phyloP scores from a whole-genome alignment of 1,284 basidiomycete genomes.

The Anthracocystis walkeri region DNA sequence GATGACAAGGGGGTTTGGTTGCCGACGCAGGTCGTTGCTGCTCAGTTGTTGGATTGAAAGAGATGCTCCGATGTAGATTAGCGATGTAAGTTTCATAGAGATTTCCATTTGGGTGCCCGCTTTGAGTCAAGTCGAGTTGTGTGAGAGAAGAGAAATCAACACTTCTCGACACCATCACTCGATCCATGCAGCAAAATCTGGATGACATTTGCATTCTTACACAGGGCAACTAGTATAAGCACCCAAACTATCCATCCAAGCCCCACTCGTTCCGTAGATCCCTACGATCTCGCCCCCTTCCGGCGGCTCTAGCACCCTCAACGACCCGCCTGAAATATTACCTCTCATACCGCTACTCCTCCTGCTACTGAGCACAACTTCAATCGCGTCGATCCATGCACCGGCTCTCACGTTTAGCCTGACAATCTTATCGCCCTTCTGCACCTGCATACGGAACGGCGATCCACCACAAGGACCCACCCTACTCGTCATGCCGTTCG shows the following conservation, averaged over 20 bases:
- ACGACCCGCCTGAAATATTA: conserved; percentile 30
- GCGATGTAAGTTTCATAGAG: background rate
- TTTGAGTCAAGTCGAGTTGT: background rate
- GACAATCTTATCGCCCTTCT: conserved; percentile 18
- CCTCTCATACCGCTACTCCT: conserved; percentile 38
- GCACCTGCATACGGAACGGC: conserved; percentile 21
- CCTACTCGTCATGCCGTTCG: conserved; percentile 1
- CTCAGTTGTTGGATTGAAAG: conserved; percentile 23
- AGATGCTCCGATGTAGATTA: background rate
- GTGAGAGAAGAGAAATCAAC: too few species aligned
- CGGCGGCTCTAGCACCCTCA: conserved; percentile 37
- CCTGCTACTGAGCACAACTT: conserved; percentile 37
- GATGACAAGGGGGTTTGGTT: conserved; percentile 43
- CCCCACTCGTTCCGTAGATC: conserved; percentile 33
- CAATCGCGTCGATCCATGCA: conserved; percentile 50
- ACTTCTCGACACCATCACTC: background rate
- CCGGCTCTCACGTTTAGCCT: conserved; percentile 38
- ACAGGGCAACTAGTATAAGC: conserved; percentile 13
- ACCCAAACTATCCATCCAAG: conserved; percentile 43
- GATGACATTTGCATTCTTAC: background rate
- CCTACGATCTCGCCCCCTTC: conserved; percentile 31
- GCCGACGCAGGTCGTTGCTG: conserved; percentile 36
- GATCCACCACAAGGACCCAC: conserved; percentile 33
- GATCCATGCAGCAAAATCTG: background rate
- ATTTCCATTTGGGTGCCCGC: background rate